Base-by-base conservation (phyloP, 768 basidiomycete genomes). In the Psilocybe cubensis region DNA sequence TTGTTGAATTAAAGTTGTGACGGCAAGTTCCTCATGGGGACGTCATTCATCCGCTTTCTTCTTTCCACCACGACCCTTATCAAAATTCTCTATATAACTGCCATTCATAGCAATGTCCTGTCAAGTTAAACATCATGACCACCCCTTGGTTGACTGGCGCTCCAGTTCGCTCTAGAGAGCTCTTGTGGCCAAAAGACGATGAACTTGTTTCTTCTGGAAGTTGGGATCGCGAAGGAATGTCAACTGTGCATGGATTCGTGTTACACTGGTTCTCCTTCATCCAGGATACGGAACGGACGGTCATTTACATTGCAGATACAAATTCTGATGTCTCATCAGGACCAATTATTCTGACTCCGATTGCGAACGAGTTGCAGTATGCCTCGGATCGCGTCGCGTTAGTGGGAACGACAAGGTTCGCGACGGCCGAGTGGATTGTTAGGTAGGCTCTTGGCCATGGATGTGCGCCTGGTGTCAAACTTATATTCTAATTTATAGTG, bases 181-280 rank as follows among this genome's bases (percentile, higher is more conserved):
- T 56, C n/a, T 17, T 48, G 6, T 57, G 58, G 58, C 58, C 52
- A 42, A 28, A 52, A 18, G 38, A 55, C 24, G 58, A 59, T 38
- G 47, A 59, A 29, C 14, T 40, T 24, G 33, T 54, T 40, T 42
- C n/a, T 33, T 27, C 49, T 10, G 50, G 38, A 21, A 31, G 24
- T 18, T 61, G 55, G 60, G 60, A 58, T 54, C 60, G 56, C 41
- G 50, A 57, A 50, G 60, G 56, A 52, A 61, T 56, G 21, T 60
- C 48, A 14, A 10, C 53, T 17, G 28, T 58, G 43, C 40, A 58
- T 50, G 58, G 53, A 12, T 31, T 59, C 3, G n/a, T 59, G 45
- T 48, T 59, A 12, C 51, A 58, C 7, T 59, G 58, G 58, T 54
- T 59, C 49, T 42, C 46, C 40, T 59, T 59, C 29, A 52, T 29